phyloP scores from a whole-genome alignment of 495 filamentous ascomycete genomes.

The Daldinia grandis region DNA sequence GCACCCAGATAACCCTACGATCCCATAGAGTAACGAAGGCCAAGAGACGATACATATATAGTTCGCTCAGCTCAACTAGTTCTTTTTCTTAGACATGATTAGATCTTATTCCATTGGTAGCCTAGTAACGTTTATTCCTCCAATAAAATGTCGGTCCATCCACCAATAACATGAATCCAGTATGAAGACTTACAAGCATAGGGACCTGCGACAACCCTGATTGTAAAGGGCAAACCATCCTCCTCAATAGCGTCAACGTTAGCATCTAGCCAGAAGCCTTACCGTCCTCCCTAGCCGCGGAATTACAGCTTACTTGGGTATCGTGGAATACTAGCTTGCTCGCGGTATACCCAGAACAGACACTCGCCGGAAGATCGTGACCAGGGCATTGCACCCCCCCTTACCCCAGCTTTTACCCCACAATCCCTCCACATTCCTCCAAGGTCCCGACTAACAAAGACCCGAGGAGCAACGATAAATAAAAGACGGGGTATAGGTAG shows the following conservation, averaged over 20 bases:
- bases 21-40: no score
- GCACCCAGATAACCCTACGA: no score
- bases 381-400: slow-evolving; percentile 2
- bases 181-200: not conserved
- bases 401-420: slow-evolving; percentile 36
- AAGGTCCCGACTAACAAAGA: slow-evolving; percentile 4
- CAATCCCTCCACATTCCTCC: slow-evolving; percentile 16
- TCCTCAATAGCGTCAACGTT: not conserved
- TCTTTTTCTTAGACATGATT: not conserved
- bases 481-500: slow-evolving; percentile 2
- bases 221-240: not conserved
- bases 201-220: not conserved
- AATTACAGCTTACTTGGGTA: slow-evolving; percentile 14
- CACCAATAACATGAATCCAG: not conserved
- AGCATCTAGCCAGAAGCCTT: slow-evolving; percentile 2
- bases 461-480: slow-evolving; percentile 5
- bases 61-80: not conserved
- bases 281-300: slow-evolving; percentile 17
- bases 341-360: slow-evolving; percentile 23
- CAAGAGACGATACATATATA: no score
- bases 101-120: not conserved
- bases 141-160: slow-evolving; percentile 2
- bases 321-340: slow-evolving; percentile 2
- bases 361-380: slow-evolving; percentile 4
- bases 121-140: not conserved